Conservation (phyloP, 257 asterid species). For the Nicotiana benthamiana region DNA sequence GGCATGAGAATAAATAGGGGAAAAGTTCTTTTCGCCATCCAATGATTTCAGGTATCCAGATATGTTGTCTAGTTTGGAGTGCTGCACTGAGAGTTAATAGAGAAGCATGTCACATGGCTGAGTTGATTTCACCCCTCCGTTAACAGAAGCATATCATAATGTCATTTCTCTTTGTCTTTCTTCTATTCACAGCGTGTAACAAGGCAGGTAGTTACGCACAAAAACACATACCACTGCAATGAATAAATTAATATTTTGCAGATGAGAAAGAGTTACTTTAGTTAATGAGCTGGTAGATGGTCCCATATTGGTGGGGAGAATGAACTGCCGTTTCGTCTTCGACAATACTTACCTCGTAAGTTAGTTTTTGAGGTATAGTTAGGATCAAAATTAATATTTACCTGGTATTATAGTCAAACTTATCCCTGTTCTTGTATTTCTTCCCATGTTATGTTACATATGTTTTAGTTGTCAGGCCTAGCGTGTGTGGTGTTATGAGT, state of each 20-base stretch:
- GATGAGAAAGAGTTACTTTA: not conserved
- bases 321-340: not conserved
- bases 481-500: too few relatives aligned
- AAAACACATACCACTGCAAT: not conserved
- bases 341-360: too few relatives aligned
- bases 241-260: too few relatives aligned
- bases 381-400: too few relatives aligned
- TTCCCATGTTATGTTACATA: too few relatives aligned
- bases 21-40: not conserved
- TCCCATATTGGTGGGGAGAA: not conserved
- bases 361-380: too few relatives aligned
- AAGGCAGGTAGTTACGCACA: too few relatives aligned
- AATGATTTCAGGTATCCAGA: not conserved
- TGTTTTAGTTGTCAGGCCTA: too few relatives aligned
- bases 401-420: too few relatives aligned
- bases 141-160: not conserved
- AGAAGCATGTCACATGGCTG: not conserved
- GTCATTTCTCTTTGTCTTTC: not conserved
- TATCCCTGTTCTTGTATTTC: too few relatives aligned
- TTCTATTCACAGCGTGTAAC: too few relatives aligned
- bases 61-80: not conserved
- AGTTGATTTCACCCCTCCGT: not conserved
- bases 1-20: not conserved
- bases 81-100: not conserved
- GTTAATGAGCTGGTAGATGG: not conserved